A percentile compares a stretch with the other conserved stretches of the same genome.
Conservation (phyloP, 164 flowering plant genomes). For the Akebia trifoliata region DNA sequence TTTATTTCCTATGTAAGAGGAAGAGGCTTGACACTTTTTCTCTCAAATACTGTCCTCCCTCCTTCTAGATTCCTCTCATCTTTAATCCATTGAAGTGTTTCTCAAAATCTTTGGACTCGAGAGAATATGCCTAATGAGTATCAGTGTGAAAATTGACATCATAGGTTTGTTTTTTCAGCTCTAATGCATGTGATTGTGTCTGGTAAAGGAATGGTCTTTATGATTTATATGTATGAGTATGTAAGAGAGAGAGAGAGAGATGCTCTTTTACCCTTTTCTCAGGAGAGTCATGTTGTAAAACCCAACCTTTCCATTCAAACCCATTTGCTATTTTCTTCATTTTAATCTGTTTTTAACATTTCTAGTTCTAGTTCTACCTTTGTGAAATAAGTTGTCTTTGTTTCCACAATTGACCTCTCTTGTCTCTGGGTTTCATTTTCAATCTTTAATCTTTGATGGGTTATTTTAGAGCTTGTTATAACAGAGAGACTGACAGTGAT, state of each 20-base stretch:
- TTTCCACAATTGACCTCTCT: not conserved
- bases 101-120: not conserved
- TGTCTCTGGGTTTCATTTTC: not conserved
- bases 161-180: not conserved
- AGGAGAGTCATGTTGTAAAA: conserved; percentile 1
- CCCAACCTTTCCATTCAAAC: conserved; percentile 27
- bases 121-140: not conserved
- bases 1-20: no score
- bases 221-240: not conserved
- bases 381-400: not conserved
- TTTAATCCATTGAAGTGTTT: not conserved
- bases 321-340: conserved; percentile 15
- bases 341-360: not conserved
- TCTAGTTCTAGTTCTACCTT: no score
- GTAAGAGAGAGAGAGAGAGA: conserved; percentile 8
- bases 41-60: no score
- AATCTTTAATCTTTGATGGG: not conserved
- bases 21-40: no score
- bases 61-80: not conserved
- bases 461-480: conserved; percentile 1
- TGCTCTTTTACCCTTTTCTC: conserved; percentile 10
- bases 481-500: conserved; percentile 23
- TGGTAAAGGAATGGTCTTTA: conserved; percentile 16
- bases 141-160: not conserved
- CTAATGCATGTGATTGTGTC: conserved; percentile 28